These are phyloP conservation scores for Prunus yedoensis DNA, from an alignment of 331 rosid genomes.

Conservation along the genomic window DNA sequence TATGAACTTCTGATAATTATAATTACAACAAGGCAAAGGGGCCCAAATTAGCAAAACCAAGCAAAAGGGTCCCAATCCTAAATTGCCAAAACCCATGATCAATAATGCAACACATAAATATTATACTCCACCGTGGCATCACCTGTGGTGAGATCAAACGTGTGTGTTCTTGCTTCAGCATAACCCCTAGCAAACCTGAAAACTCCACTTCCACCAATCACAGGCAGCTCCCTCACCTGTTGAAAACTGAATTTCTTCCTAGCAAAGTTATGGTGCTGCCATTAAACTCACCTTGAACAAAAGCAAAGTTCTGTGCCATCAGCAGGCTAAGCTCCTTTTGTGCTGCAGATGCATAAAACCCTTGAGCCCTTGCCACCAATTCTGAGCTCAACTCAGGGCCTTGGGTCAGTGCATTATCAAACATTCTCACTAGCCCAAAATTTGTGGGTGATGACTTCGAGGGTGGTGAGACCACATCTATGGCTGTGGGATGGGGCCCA, in stretches of 20 bases:
- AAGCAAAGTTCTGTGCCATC: constrained; percentile 35
- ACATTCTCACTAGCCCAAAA: constrained; percentile 21
- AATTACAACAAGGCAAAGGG: too few species aligned
- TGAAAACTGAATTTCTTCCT: constrained; percentile 20
- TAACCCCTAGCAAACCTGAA: constrained; percentile 33
- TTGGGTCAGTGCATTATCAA: constrained; percentile 29
- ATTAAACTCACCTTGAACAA: constrained; percentile 29
- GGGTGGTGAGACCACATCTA: constrained; percentile 7
- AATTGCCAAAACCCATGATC: not conserved
- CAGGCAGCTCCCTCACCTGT: constrained; percentile 33
- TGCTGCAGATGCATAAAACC: constrained; percentile 24
- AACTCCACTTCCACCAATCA: constrained; percentile 28
- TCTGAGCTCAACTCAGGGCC: constrained; percentile 20
- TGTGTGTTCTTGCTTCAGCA: constrained; percentile 26
- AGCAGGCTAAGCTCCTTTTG: constrained; percentile 19
- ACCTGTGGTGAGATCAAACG: not conserved
- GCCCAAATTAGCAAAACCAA: not conserved
- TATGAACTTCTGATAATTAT: too few species aligned
- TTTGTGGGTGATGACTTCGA: not conserved
- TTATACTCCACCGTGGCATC: constrained; percentile 30
- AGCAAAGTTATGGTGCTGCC: constrained; percentile 30
- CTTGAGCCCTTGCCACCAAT: constrained; percentile 26
- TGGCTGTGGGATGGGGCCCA: constrained; percentile 18
- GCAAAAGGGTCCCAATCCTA: not conserved
- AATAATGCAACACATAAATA: constrained; percentile 31